Evolutionary conservation across 306 rosid genomes (phyloP).

Genomic region (Acacia confusa): DNA sequence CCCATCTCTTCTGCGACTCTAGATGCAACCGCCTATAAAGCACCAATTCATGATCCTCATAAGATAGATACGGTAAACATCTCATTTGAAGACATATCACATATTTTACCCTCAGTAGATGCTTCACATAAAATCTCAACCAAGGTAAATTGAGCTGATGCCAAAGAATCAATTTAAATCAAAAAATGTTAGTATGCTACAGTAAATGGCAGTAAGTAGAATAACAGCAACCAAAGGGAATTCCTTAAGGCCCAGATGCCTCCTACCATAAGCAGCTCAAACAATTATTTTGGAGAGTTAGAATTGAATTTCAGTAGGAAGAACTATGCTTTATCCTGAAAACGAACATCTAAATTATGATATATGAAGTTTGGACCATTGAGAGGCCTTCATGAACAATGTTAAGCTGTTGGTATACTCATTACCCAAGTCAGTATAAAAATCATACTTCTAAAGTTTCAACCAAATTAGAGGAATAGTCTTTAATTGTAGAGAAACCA

Average conservation of each 20-base stretch:
- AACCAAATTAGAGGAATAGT: background rate
- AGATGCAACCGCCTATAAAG: constrained; percentile 74
- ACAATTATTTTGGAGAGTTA: background rate
- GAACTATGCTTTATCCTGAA: background rate
- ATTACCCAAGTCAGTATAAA: background rate
- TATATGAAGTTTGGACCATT: background rate
- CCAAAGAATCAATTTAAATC: background rate
- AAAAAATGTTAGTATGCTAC: background rate
- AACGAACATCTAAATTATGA: background rate
- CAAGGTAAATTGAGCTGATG: background rate
- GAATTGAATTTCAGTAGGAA: background rate
- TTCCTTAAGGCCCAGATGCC: background rate
- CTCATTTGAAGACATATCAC: background rate
- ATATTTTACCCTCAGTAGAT: background rate
- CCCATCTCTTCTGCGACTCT: constrained; percentile 96
- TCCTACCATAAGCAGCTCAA: background rate
- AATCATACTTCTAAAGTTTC: background rate
- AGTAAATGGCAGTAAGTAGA: background rate
- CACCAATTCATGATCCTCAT: background rate
- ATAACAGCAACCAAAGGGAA: background rate
- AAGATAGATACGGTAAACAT: background rate
- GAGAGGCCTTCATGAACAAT: background rate
- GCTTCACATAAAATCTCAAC: background rate
- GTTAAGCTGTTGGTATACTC: background rate
- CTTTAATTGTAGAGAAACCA: background rate